These are phyloP conservation scores for Leccinum incarnatum DNA, from an alignment of 768 basidiomycete genomes.

Conservation along the genomic window DNA sequence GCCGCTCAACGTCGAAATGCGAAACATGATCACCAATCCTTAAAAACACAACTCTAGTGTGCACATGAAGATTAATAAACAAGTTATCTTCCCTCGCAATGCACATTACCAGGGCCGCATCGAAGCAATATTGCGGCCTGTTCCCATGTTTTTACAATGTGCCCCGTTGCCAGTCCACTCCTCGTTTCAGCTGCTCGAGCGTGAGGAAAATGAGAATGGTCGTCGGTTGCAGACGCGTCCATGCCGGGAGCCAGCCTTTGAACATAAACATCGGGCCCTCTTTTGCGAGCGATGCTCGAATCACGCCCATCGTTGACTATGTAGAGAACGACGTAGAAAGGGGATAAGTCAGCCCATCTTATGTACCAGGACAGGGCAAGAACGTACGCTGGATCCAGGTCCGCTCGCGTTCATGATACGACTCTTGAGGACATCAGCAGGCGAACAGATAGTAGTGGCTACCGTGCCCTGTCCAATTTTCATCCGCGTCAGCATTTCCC, in stretches of 20 bases:
- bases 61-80: neutral
- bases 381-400: conserved; percentile 67
- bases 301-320: conserved; percentile 70
- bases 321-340: neutral
- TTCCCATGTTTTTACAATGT: conserved; percentile 14
- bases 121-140: neutral
- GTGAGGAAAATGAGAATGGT: conserved; percentile 87
- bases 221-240: conserved; percentile 82
- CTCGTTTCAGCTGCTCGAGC: conserved; percentile 75
- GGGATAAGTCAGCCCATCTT: neutral
- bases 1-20: neutral
- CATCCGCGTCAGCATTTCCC: neutral
- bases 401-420: conserved; percentile 90
- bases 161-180: conserved; percentile 57
- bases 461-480: conserved; percentile 64
- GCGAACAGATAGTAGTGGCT: conserved; percentile 86
- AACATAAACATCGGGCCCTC: conserved; percentile 91
- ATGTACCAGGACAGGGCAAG: neutral
- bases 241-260: conserved; percentile 88
- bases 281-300: conserved; percentile 60
- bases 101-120: too few species aligned
- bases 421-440: conserved; percentile 85
- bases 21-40: neutral
- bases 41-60: neutral
- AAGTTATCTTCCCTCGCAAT: neutral